Evolutionary conservation across 164 flowering plant genomes (phyloP).

Genomic region (Santalum album): DNA sequence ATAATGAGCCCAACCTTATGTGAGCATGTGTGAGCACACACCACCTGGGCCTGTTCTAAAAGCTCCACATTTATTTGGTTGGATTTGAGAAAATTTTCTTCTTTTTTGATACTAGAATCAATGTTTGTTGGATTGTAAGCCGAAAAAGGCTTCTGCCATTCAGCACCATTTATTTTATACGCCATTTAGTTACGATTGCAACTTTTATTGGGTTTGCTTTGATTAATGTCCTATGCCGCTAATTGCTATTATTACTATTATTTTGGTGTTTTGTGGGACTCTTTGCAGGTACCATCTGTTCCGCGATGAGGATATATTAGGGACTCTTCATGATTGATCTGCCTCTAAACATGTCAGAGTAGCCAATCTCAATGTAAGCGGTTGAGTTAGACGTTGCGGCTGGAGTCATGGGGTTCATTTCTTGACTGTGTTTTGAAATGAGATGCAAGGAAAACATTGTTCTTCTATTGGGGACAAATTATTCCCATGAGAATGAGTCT

Average conservation of each 20-base stretch:
- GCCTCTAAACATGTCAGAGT: not conserved
- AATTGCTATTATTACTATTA: no score
- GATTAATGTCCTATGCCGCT: no score
- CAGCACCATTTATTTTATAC: no score
- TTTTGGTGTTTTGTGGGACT: not conserved
- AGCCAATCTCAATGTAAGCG: not conserved
- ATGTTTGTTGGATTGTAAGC: no score
- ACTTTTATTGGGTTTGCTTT: not conserved
- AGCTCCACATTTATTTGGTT: no score
- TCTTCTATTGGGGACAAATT: not conserved
- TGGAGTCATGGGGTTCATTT: not conserved
- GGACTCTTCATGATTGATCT: slow-evolving; percentile 40
- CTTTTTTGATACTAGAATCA: no score
- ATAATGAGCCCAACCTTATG: no score
- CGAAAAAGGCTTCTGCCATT: no score
- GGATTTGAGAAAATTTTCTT: no score
- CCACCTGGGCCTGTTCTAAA: no score
- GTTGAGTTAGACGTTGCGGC: not conserved
- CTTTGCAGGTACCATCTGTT: slow-evolving; percentile 38
- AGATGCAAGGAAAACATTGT: not conserved
- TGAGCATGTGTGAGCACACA: no score
- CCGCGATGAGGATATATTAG: slow-evolving; percentile 62
- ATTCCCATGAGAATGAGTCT: not conserved
- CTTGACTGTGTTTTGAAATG: not conserved
- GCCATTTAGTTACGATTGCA: not conserved